A percentile compares a stretch with the other conserved stretches of the same genome.
Evolutionary conservation across 495 filamentous ascomycete genomes (phyloP).

Genomic region (Neurospora sp.): DNA sequence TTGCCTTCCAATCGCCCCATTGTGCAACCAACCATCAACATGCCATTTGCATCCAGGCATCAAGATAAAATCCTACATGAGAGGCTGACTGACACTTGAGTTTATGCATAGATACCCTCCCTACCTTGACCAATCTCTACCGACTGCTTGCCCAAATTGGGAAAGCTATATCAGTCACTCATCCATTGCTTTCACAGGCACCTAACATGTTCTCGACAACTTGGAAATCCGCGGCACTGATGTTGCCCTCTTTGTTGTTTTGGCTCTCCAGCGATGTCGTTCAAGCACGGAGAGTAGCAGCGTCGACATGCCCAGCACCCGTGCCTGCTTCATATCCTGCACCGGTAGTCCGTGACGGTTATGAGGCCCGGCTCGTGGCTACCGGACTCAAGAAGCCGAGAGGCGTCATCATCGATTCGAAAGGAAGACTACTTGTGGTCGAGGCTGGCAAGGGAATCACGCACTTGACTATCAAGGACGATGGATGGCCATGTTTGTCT

Average conservation of each 20-base stretch:
- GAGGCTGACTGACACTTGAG: neutral
- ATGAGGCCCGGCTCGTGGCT: slow-evolving; percentile 44
- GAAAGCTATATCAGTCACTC: neutral
- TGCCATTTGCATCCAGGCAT: neutral
- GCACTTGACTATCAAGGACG: slow-evolving; percentile 38
- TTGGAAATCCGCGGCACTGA: neutral
- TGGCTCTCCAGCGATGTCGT: neutral
- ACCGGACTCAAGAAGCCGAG: slow-evolving; percentile 44
- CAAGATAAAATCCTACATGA: neutral
- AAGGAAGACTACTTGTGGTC: slow-evolving; percentile 52
- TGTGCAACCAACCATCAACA: neutral
- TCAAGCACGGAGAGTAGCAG: neutral
- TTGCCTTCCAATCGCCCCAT: neutral
- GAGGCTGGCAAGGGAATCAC: slow-evolving; percentile 44
- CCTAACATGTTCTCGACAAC: neutral
- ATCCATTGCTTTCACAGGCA: neutral
- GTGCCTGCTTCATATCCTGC: slow-evolving; percentile 15
- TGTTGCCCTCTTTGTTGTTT: neutral
- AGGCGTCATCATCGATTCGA: slow-evolving; percentile 48
- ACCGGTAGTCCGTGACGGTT: slow-evolving; percentile 48
- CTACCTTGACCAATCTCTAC: neutral
- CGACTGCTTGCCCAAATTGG: neutral
- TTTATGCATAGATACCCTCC: neutral
- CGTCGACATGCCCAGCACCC: slow-evolving; percentile 16
- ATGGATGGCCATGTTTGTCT: slow-evolving; percentile 36